phyloP scores from a whole-genome alignment of 805 yeast genomes.

The Tanozyma kutaoensis region DNA sequence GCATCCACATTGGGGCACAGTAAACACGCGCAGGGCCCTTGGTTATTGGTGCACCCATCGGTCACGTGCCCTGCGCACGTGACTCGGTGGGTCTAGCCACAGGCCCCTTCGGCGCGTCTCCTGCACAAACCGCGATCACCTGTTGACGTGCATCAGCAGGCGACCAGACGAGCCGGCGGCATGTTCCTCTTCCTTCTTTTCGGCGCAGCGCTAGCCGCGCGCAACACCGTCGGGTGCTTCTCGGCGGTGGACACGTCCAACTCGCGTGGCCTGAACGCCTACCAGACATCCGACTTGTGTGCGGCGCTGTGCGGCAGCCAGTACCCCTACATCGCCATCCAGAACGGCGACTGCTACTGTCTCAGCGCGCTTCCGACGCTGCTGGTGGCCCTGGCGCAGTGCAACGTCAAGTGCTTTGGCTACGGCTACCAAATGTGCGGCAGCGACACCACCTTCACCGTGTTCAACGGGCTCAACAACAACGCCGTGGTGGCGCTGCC shows the following conservation, averaged over 20 bases:
- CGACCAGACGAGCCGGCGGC: too few species aligned
- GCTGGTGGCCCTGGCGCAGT: conserved; percentile 6
- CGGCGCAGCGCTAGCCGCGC: too few species aligned
- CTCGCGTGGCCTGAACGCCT: conserved; percentile 10
- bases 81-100: too few species aligned
- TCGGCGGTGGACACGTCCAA: conserved; percentile 13
- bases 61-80: too few species aligned
- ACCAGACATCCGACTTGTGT: conserved; percentile 18
- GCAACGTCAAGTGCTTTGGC: conserved; percentile 21
- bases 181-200: too few species aligned
- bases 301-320: conserved; percentile 12
- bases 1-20: too few species aligned
- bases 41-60: too few species aligned
- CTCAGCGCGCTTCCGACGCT: conserved; percentile 15
- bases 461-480: conserved; percentile 19
- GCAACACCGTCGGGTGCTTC: conserved; percentile 23
- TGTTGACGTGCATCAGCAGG: too few species aligned
- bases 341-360: conserved; percentile 25
- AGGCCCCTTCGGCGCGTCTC: too few species aligned
- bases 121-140: too few species aligned
- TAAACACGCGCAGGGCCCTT: too few species aligned
- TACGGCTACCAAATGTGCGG: conserved; percentile 23
- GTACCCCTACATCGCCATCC: conserved; percentile 24
- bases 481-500: too few species aligned
- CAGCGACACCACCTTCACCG: conserved; percentile 17